Evolutionary conservation across 129 eudicot genomes (phyloP), one percentile per base, ranked within the genome.

Genomic region (Daucus carota): DNA sequence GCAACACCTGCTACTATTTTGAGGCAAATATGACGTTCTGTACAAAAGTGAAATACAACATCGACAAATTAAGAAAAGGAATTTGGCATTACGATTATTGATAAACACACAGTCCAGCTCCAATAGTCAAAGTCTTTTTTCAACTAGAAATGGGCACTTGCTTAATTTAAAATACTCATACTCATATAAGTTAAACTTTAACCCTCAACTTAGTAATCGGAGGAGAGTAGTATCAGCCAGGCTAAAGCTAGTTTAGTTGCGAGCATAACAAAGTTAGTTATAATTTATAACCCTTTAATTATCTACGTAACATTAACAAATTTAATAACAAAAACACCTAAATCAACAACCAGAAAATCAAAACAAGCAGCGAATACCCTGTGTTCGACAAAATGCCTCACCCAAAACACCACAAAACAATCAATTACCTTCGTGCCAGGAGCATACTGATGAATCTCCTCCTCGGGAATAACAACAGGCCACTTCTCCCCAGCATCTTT

Each of bases 401-500:
- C 24, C 74, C 22, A 77, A 78, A 47, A 46, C 20, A 34, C 31
- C 26, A 36, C 8, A 7, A 20, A 69, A 74, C 10, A 15, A 62
- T 1, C 7, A 70, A 69, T 32, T 79, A 93, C 98, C 98, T 93
- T 93, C 31, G 89, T 88, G 6, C 96, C 92, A 6, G 85, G 87
- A 33, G 84, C 83, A 17, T 88, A 83, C 20, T 76, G 82, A 0
- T 24, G 77, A 17, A 87, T 85, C 87, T 93, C 98, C 31, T 81
- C 91, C 18, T 86, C 89, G 0, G 97, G 96, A 18, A 93, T 91
- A 71, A 89, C 9, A 16, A 93, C 97, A 2, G 98, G 98, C 98
- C 98, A 93, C 66, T 85, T 77, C 86, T 93, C 96, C 4, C 97
- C 98, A 16, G 93, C 98, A 38, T 93, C 98, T 6, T 88, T 88